A percentile compares a stretch with the other conserved stretches of the same genome.
These are phyloP conservation scores for Pestalotiopsis sp. DNA, from an alignment of 2,329 filamentous ascomycete species.

Conservation along the genomic window DNA sequence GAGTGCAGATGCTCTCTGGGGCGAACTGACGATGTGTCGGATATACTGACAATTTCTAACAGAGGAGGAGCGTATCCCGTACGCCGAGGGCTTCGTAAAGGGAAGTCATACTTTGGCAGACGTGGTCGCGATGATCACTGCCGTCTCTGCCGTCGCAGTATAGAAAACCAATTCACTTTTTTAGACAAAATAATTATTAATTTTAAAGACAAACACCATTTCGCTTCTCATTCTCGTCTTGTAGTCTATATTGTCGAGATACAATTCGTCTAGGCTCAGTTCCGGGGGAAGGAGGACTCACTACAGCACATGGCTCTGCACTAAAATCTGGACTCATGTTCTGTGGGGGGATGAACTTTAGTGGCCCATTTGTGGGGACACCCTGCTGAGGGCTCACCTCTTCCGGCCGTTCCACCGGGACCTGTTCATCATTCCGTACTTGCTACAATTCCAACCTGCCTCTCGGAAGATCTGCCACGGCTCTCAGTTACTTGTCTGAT, in stretches of 20 bases:
- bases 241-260: neutral
- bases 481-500: neutral
- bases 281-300: too few species aligned
- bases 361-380: neutral
- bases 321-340: neutral
- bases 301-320: too few species aligned
- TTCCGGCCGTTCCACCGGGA: neutral
- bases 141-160: neutral
- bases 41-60: neutral
- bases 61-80: constrained; percentile 7
- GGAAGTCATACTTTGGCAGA: neutral
- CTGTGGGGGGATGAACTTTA: neutral
- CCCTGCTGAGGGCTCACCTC: neutral
- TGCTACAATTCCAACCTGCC: neutral
- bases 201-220: neutral
- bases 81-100: neutral
- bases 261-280: too few species aligned
- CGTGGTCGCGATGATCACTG: neutral
- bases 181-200: neutral
- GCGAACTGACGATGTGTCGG: too few species aligned
- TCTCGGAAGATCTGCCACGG: neutral
- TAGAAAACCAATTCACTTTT: neutral
- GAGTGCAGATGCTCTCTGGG: neutral
- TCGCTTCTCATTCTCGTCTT: neutral
- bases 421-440: neutral